These are phyloP conservation scores for Filobasidium floriforme DNA, from an alignment of 768 basidiomycete genomes.

Conservation along the genomic window DNA sequence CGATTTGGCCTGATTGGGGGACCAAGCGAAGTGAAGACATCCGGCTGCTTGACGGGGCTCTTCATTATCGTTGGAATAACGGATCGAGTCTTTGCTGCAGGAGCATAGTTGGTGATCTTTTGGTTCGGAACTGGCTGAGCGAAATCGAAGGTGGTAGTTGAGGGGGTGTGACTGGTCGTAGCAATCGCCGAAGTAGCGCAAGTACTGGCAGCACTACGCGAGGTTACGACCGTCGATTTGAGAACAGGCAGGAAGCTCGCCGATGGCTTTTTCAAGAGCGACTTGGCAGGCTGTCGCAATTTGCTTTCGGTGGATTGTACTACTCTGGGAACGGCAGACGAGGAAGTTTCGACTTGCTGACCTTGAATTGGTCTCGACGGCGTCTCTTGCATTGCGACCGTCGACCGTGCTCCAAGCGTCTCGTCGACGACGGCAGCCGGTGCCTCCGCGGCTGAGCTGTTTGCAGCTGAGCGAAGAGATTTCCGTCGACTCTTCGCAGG, in stretches of 20 bases:
- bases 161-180: not conserved
- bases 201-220: not conserved
- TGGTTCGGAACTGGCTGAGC: not conserved
- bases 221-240: not conserved
- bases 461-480: too few species aligned
- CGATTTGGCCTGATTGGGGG: not conserved
- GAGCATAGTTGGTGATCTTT: not conserved
- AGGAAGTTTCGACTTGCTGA: not conserved
- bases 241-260: constrained; percentile 1
- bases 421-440: too few species aligned
- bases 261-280: not conserved
- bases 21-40: not conserved
- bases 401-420: too few species aligned
- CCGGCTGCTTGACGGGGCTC: not conserved
- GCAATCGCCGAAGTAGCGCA: not conserved
- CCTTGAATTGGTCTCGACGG: too few species aligned
- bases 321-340: not conserved
- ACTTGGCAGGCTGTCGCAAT: not conserved
- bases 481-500: too few species aligned
- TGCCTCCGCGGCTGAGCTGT: too few species aligned
- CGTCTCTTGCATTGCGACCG: too few species aligned
- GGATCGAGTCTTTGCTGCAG: not conserved
- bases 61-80: not conserved
- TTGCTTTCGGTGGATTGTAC: not conserved
- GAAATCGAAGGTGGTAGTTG: constrained; percentile 2